A percentile compares a stretch with the other conserved stretches of the same genome.
phyloP scores from a whole-genome alignment of 1,284 basidiomycete genomes.

The Singerocomus rubriflavus region DNA sequence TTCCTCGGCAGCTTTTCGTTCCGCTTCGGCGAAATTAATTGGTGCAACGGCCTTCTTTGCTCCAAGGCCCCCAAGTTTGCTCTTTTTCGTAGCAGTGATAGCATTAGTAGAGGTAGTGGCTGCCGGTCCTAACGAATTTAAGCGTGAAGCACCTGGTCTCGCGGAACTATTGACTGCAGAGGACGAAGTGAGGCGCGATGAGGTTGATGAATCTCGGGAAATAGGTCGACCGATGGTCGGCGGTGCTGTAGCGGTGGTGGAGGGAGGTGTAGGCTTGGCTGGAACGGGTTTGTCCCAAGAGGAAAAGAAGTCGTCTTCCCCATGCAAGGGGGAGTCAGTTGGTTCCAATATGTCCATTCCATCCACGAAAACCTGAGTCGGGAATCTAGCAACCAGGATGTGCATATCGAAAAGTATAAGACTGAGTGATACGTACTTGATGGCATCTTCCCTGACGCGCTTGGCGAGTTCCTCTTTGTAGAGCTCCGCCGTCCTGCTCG shows the following conservation, averaged over 20 bases:
- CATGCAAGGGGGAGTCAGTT: conserved; percentile 39
- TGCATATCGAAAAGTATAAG: not conserved
- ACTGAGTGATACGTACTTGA: conserved; percentile 45
- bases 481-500: conserved; percentile 75
- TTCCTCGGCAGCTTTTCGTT: conserved; percentile 83
- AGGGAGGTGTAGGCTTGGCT: conserved; percentile 49
- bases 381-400: conserved; percentile 52
- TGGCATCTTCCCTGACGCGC: conserved; percentile 79
- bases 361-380: conserved; percentile 75
- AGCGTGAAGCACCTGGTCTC: conserved; percentile 53
- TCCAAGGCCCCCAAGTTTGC: conserved; percentile 80
- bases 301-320: conserved; percentile 89
- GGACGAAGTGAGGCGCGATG: conserved; percentile 46
- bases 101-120: conserved; percentile 34
- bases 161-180: conserved; percentile 36
- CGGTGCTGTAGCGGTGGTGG: conserved; percentile 40
- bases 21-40: conserved; percentile 91
- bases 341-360: conserved; percentile 55
- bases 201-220: conserved; percentile 61
- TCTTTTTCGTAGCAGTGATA: conserved; percentile 48
- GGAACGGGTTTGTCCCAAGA: conserved; percentile 88
- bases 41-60: conserved; percentile 77
- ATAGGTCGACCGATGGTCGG: conserved; percentile 32
- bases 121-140: conserved; percentile 47
- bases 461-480: conserved; percentile 93